Evolutionary conservation across 2,329 filamentous ascomycete genomes (phyloP), one percentile per base, ranked within the genome.

Genomic region (Colletotrichum cuscutae): DNA sequence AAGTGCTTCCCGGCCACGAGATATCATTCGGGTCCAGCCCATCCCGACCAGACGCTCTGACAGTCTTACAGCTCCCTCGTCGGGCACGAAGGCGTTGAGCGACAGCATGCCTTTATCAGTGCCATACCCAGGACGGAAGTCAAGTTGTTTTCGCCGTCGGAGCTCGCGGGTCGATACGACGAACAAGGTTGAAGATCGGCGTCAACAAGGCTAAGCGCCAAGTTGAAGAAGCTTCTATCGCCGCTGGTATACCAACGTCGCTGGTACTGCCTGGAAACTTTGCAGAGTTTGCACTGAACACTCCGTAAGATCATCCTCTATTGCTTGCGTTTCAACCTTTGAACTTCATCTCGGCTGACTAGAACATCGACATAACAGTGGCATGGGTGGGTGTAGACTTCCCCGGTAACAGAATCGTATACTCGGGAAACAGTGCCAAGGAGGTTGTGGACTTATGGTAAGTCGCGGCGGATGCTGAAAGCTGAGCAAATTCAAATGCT

Each of bases 71-170:
- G 70, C n/a, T 79, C 77, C 11, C 74, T 80, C 6, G 70, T 72
- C 4, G 70, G 70, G 4, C 77, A 77, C 28, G 76, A 79, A n/a
- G 76, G 75, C 0, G 53, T 78, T 15, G 8, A 60, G 7, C 74
- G 64, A 30, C 78, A 80, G 46, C 76, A 76, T 35, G 76, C 28
- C 26, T 79, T 80, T 60, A 58, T 80, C 37, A 76, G 75, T 32
- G 78, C 79, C 0, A 79, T 80, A 15, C 77, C 79, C 0, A 74
- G 77, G 26, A 74, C 78, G 1, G 74, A 75, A 3, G 78, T 80
- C 6, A 77, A 78, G 59, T 58, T 80, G 0, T 80, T 80, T 57
- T 76, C 80, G 30, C 78, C 77, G 2, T 81, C 78, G 0, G 76
- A 80, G 15, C 71, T 80, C 24, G 77, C 73, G 9, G 67, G 76